Evolutionary conservation across 2,329 filamentous ascomycete species (phyloP), one percentile per base, ranked within the genome.

Genomic region (Nigrospora osmanthi): DNA sequence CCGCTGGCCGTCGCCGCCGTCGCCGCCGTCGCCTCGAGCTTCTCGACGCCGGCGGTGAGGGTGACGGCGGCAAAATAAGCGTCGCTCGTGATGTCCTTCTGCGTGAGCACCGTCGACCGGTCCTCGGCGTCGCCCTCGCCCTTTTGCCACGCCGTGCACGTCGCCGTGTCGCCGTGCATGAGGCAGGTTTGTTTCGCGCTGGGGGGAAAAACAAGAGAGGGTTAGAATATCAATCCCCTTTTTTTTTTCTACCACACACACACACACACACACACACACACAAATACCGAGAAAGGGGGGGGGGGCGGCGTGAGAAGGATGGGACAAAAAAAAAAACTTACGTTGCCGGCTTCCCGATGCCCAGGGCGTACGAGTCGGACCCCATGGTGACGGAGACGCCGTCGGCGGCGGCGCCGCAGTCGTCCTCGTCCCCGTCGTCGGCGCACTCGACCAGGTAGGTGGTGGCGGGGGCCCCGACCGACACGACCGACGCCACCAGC

Each of bases 341-440:
- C n/a, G 19, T 28, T 13, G 45, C 37, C n/a, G 33, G 17, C 2
- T 41, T 13, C 13, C 37, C 31, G 10, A 47, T 6, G 13, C 28
- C 42, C 3, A 47, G 16, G 6, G 32, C 42, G 16, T 47, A 47
- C 11, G 45, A 41, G 16, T 36, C 42, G 28, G 45, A 35, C 15
- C 35, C 41, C 45, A 47, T 47, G 33, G 33, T 44, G 37, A 47
- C 45, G 34, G 15, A 44, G 34, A 38, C 45, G 12, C 45, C 42
- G 5, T 28, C 10, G 33, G 45, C 34, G 2, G 42, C 45, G 34
- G 30, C 19, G 2, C 45, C 45, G 19, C 45, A 47, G 30, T 44
- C 42, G n/a, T 35, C 11, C 13, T 19, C 30, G 33, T 47, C 45
- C 32, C 13, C 35, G 19, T 19, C 41, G 14, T 31, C 19, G 28